Base-by-base conservation (phyloP, 2,329 filamentous ascomycete species). In the Zymoseptoria passerinii region DNA sequence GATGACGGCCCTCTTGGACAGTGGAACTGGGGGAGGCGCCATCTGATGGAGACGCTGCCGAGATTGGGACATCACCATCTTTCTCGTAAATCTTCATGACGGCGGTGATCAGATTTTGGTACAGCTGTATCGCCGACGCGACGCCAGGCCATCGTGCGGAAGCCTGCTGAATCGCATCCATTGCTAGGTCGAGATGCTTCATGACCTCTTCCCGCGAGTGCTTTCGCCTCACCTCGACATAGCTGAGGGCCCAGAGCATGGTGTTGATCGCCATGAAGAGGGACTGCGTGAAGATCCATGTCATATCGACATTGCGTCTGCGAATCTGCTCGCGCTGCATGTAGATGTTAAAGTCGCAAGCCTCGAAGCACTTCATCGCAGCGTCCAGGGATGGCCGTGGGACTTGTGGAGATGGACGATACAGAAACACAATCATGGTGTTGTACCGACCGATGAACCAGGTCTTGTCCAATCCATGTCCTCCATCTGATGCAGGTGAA, bases 211-310 rank as follows among this genome's bases (percentile, higher is more conserved):
- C 85, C 19, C 86, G 83, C 3, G 81, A 72, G 70, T 96, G 87
- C 18, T 83, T 78, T 56, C 83, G 81, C 51, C 94, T 86, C 23
- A 97, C 86, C 64, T 92, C 88, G 3, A 87, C 81, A 69, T 95
- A 96, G 1, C 92, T 95, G 7, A 95, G 81, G 1, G 89, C 85
- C 94, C 94, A 99, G 0, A 99, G 81, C 53, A 96, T 82, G 4
- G 90, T 92, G 70, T 96, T 96, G 58, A 97, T 81, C 4, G 89
- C 86, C 84, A 95, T 94, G 76, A 95, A 96, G 48, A 97, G 81
- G 19, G 88, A 86, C 59, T 96, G 82, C 1, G 95, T 84, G 69
- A 96, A 96, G 50, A 96, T 87, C 92, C 92, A 97, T 0, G 92
- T 96, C 60, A 96, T 80, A 69, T 96, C 92, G 9, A 94, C 84